Evolutionary conservation across 768 basidiomycete genomes (phyloP), one percentile per base, ranked within the genome.

Genomic region (Russula griseocarnosa): DNA sequence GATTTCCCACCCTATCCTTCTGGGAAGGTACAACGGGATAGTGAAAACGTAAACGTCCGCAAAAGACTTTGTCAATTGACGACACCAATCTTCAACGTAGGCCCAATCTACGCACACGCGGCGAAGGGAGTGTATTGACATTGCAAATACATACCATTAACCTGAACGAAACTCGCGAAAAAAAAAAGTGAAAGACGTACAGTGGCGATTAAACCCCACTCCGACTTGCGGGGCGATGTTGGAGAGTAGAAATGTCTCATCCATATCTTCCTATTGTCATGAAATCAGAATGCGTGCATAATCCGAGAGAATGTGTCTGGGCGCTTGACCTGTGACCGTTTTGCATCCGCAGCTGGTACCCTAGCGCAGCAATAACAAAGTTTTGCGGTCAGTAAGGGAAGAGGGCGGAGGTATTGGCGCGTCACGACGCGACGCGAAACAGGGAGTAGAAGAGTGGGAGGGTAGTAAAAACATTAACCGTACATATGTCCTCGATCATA

Each of bases 221-320:
- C 97, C 97, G 28, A 99, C 94, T 81, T 99, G 97, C 49, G 97
- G 97, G 5, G 97, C 96, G 58, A 99, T 97, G 71, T 99, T 99
- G 0, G 92, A 87, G 51, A 99, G 76, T 40, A 92, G 77, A 74
- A 99, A 99, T 0, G 96, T 99, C 76, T 99, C 94, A 73, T 98
- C 75, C 96, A 98, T 98, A 11, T 96, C 96, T 60, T 83, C 82
- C 81, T 95, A 68, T 1, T 44, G 44, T 40, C 18, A 40, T 38
- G 3, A 24, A 44, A 52, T 68, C 44, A 67, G 44, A 40, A 13
- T n/a, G n/a, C 16, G 2, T 1, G 30, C 30, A 13, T 50, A 40
- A 32, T 32, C 10, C 18, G 22, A 34, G 38, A 51, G 47, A n/a
- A 10, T 26, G 26, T 8, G 7, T 13, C 26, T 28, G 14, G 26